Evolutionary conservation across 2,329 filamentous ascomycete genomes (phyloP).

Genomic region (Aspergillus thermomutatus): DNA sequence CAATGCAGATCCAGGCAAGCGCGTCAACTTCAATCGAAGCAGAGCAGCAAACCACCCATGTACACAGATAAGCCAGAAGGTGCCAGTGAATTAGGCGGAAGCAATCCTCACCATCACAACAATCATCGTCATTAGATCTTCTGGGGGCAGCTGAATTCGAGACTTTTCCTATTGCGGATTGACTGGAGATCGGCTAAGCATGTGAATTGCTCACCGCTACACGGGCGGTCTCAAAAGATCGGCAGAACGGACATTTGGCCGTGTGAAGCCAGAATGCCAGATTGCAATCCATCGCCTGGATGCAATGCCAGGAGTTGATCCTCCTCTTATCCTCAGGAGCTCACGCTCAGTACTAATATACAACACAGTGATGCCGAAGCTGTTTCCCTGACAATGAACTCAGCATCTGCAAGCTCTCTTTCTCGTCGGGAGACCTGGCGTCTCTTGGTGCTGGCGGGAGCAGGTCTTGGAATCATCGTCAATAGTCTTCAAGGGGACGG

Average conservation of each 20-base stretch:
- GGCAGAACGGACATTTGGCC: slow-evolving; percentile 23
- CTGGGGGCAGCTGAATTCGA: background rate
- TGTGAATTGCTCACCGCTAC: slow-evolving; percentile 13
- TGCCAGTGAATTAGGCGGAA: slow-evolving; percentile 12
- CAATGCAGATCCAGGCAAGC: background rate
- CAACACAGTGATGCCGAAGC: slow-evolving; percentile 5
- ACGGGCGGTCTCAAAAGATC: slow-evolving; percentile 22
- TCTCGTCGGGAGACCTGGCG: slow-evolving; percentile 54
- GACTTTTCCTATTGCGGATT: slow-evolving; percentile 11
- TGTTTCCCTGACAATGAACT: slow-evolving; percentile 28
- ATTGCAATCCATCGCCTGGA: slow-evolving; percentile 20
- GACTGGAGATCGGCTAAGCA: slow-evolving; percentile 5
- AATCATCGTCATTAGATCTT: background rate
- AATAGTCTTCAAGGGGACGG: slow-evolving; percentile 83
- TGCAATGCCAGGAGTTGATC: background rate
- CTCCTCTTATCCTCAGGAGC: background rate
- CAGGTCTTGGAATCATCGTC: slow-evolving; percentile 66
- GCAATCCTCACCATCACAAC: slow-evolving; percentile 1
- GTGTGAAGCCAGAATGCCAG: too few relatives aligned
- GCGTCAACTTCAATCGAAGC: background rate
- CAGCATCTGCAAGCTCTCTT: slow-evolving; percentile 34
- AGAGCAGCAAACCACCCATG: slow-evolving; percentile 1
- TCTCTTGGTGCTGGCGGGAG: slow-evolving; percentile 62
- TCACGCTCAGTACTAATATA: background rate
- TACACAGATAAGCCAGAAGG: slow-evolving; percentile 6